Evolutionary conservation across 1,139 yeast genomes (phyloP).

Genomic region (Diutina neorugosa): DNA sequence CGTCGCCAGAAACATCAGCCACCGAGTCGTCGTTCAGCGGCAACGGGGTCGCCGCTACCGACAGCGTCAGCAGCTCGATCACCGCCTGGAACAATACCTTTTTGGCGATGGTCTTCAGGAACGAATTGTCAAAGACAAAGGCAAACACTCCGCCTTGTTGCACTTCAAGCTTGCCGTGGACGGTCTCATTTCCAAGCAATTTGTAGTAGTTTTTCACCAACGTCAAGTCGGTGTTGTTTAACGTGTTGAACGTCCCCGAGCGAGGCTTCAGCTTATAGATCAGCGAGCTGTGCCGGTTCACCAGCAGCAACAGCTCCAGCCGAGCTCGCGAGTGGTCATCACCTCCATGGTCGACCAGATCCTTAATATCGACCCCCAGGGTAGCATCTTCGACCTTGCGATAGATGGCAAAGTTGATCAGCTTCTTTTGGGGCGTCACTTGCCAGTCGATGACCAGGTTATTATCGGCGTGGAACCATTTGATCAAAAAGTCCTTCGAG

Average conservation of each 20-base stretch:
- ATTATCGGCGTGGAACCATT: conserved; percentile 77
- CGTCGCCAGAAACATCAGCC: neutral
- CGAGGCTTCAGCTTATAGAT: conserved; percentile 24
- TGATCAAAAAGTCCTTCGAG: conserved; percentile 76
- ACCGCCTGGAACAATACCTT: conserved; percentile 47
- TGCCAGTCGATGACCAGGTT: conserved; percentile 65
- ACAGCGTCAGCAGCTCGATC: conserved; percentile 12
- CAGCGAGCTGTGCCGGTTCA: conserved; percentile 21
- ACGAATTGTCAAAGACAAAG: conserved; percentile 84
- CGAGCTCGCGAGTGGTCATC: conserved; percentile 10
- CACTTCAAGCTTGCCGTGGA: conserved; percentile 51
- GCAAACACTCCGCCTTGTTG: conserved; percentile 61
- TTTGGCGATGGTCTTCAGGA: conserved; percentile 76
- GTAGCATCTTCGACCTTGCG: conserved; percentile 20
- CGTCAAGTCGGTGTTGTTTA: conserved; percentile 26
- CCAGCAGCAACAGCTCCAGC: conserved; percentile 26
- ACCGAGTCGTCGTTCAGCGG: neutral
- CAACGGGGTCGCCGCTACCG: neutral
- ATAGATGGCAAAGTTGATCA: conserved; percentile 61
- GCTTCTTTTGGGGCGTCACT: conserved; percentile 70
- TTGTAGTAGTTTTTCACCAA: conserved; percentile 27
- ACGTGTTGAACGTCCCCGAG: conserved; percentile 21
- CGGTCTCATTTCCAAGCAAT: conserved; percentile 43
- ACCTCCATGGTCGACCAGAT: neutral
- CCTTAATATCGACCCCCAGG: conserved; percentile 6